phyloP scores from a whole-genome alignment of 2,329 filamentous ascomycete species.

The Calonectria hawksworthii region DNA sequence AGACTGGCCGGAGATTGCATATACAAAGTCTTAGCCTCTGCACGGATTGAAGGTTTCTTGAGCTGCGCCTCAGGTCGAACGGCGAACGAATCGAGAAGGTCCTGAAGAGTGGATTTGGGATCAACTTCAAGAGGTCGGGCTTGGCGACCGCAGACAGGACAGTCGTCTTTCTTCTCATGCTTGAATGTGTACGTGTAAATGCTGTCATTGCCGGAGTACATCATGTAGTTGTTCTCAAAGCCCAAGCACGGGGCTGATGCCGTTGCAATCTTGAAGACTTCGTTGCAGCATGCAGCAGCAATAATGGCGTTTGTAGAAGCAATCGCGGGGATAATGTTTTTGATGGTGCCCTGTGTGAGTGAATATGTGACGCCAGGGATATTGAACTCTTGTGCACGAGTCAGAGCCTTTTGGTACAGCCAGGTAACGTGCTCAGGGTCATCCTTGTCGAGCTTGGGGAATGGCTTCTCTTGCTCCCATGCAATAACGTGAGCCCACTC shows the following conservation, averaged over 20 bases:
- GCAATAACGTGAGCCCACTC: slow-evolving; percentile 99
- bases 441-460: slow-evolving; percentile 91
- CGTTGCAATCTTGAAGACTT: slow-evolving; percentile 94
- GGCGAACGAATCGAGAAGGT: slow-evolving; percentile 88
- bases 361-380: slow-evolving; percentile 95
- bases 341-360: slow-evolving; percentile 96
- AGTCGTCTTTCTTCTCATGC: slow-evolving; percentile 94
- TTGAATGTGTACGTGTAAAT: slow-evolving; percentile 99
- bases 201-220: slow-evolving; percentile 96
- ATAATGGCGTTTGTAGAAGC: slow-evolving; percentile 98
- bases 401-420: slow-evolving; percentile 88
- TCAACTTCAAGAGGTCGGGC: slow-evolving; percentile 82
- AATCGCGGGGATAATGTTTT: slow-evolving; percentile 99
- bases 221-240: slow-evolving; percentile 93
- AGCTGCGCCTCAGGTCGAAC: slow-evolving; percentile 90
- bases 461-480: slow-evolving; percentile 90
- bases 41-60: slow-evolving; percentile 90
- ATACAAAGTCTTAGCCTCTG: slow-evolving; percentile 87
- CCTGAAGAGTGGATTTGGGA: slow-evolving; percentile 79
- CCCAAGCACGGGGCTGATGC: slow-evolving; percentile 85
- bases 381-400: slow-evolving; percentile 87
- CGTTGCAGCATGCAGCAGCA: slow-evolving; percentile 95
- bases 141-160: slow-evolving; percentile 90
- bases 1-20: slow-evolving; percentile 87
- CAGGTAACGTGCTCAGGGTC: slow-evolving; percentile 98